Evolutionary conservation across 2,329 filamentous ascomycete species (phyloP), one percentile per base, ranked within the genome.

Genomic region (Akanthomyces lecanii): DNA sequence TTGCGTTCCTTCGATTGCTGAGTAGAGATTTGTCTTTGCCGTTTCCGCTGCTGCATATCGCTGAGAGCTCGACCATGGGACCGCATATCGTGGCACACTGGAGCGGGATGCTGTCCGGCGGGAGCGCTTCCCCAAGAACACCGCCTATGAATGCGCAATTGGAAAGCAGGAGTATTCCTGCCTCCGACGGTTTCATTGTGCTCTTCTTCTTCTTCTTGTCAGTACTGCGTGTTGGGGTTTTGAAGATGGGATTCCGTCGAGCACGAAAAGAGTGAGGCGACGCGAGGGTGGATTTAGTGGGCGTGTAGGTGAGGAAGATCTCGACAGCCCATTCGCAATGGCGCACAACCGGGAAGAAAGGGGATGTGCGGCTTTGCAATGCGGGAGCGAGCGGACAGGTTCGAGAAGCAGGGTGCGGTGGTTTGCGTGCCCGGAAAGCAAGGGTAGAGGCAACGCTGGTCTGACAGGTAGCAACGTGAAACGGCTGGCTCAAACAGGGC

Each of bases 31-130:
- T 48, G 3, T n/a, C 40, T 12, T 48, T 30, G 5, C 21, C 30
- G 40, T 8, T 23, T 4, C 40, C 33, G 16, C 40, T 38, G 65
- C 71, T 71, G 70, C 77, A 79, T 51, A 72, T 71, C 11, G 69
- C 69, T 38, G 75, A 74, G n/a, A 79, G 67, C 68, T 79, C 77
- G 62, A 79, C 75, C 55, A 79, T 74, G 58, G 77, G 77, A 5
- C 76, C 76, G 69, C 77, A 79, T 58, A 79, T 78, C 45, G 73
- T 74, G 42, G 75, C 75, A 63, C 77, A 79, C 59, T 71, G 69
- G 25, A 77, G 63, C 38, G 77, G 77, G 18, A 79, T 74, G 30
- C 76, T 73, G 25, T 75, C 68, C 14, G 72, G 68, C 21, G 70
- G 71, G 42, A 79, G 68, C 36, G 70, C 70, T 40, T 74, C 72